Conservation (phyloP, 305 asterid genomes). For the Andrographis paniculata region DNA sequence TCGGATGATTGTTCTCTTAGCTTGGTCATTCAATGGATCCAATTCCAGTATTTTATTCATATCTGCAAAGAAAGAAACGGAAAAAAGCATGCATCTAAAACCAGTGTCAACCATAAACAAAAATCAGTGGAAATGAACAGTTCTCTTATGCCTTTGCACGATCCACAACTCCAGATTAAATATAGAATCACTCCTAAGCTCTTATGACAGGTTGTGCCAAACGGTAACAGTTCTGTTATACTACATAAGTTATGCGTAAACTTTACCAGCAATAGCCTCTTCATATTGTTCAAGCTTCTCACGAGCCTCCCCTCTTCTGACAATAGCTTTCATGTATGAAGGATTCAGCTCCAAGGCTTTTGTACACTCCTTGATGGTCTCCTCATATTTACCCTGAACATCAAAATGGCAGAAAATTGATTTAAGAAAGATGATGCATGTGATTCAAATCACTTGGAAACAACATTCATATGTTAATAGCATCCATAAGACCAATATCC, state of each 20-base stretch:
- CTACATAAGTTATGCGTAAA: conserved; percentile 3
- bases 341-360: conserved; percentile 80
- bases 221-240: conserved; percentile 8
- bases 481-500: neutral
- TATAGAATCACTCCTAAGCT: too few relatives aligned
- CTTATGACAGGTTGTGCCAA: neutral
- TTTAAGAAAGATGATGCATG: conserved; percentile 17
- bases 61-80: conserved; percentile 35
- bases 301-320: conserved; percentile 83
- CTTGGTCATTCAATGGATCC: conserved; percentile 75
- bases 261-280: conserved; percentile 69
- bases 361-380: conserved; percentile 70
- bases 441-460: conserved; percentile 9
- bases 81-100: neutral
- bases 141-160: too few relatives aligned
- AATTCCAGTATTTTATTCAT: conserved; percentile 68
- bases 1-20: conserved; percentile 59
- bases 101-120: conserved; percentile 4
- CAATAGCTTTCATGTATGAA: conserved; percentile 51
- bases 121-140: neutral
- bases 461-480: conserved; percentile 3
- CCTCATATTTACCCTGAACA: conserved; percentile 59
- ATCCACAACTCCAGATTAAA: too few relatives aligned
- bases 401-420: conserved; percentile 13
- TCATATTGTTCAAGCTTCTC: conserved; percentile 81